Conservation (phyloP, 768 basidiomycete species). For the Psilocybe sp. region DNA sequence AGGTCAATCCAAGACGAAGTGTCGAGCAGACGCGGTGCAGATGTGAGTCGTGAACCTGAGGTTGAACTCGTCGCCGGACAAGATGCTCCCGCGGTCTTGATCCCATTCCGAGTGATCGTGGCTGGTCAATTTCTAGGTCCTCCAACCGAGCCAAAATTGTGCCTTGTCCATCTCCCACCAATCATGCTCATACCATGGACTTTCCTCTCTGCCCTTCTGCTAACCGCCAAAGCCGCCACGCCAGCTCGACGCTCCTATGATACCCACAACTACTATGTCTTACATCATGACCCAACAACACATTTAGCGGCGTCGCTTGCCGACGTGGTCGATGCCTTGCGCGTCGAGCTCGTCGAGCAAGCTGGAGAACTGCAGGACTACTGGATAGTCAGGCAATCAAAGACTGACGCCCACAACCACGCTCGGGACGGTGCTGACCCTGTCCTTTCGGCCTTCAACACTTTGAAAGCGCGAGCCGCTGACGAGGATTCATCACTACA, state of each 20-base stretch:
- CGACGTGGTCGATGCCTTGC: conserved; percentile 58
- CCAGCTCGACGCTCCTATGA: conserved; percentile 55
- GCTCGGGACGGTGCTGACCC: conserved; percentile 37
- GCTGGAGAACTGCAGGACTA: conserved; percentile 78
- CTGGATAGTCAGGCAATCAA: conserved; percentile 75
- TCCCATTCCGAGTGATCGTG: no score
- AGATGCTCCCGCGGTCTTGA: no score
- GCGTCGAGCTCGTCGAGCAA: conserved; percentile 84
- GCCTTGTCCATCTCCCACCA: conserved; percentile 18
- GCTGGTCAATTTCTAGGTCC: no score
- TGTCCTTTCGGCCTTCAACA: conserved; percentile 48
- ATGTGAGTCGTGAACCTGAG: no score
- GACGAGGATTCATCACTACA: conserved; percentile 21
- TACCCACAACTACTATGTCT: conserved; percentile 79
- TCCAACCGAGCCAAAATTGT: neutral
- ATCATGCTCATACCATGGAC: conserved; percentile 19
- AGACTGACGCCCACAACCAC: conserved; percentile 27
- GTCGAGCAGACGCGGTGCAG: no score
- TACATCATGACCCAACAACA: conserved; percentile 56
- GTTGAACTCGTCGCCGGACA: no score
- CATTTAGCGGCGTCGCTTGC: conserved; percentile 46
- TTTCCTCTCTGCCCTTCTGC: conserved; percentile 15
- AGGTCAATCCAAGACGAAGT: no score
- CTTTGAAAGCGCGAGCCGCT: conserved; percentile 34
- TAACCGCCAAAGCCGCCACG: conserved; percentile 21